phyloP scores from a whole-genome alignment of 805 yeast species.

The Hanseniaspora vineae region DNA sequence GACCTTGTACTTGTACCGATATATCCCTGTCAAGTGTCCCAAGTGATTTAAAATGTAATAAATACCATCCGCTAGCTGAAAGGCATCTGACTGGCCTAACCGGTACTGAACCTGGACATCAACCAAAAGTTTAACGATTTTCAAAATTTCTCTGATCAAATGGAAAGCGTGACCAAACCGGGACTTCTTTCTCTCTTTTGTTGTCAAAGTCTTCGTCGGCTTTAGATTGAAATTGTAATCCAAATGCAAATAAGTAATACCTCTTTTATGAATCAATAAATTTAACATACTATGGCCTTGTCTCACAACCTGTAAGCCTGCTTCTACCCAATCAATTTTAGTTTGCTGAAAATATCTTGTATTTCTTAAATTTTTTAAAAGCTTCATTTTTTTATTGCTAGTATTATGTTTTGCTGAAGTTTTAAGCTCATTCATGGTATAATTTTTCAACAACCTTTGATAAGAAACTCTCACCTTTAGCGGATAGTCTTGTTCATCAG shows the following conservation, averaged over 20 bases:
- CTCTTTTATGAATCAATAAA: slow-evolving; percentile 77
- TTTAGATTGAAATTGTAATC: slow-evolving; percentile 93
- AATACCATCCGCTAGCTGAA: slow-evolving; percentile 88
- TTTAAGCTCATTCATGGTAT: neutral
- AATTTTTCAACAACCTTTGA: slow-evolving; percentile 70
- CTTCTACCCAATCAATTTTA: slow-evolving; percentile 95
- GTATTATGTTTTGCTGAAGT: slow-evolving; percentile 13
- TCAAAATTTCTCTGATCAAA: slow-evolving; percentile 74
- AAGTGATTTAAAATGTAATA: slow-evolving; percentile 83
- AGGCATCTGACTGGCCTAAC: slow-evolving; percentile 83
- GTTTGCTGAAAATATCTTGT: slow-evolving; percentile 90
- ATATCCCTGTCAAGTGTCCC: slow-evolving; percentile 93
- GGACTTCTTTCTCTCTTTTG: slow-evolving; percentile 91
- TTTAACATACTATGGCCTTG: slow-evolving; percentile 94
- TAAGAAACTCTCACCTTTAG: slow-evolving; percentile 76
- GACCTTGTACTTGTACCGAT: slow-evolving; percentile 90
- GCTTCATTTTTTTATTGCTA: slow-evolving; percentile 15
- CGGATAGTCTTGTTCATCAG: slow-evolving; percentile 44
- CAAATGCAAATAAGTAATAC: slow-evolving; percentile 80
- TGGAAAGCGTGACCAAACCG: slow-evolving; percentile 96
- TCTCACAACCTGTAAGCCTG: slow-evolving; percentile 83
- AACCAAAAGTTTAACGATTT: slow-evolving; percentile 73
- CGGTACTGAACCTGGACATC: slow-evolving; percentile 91
- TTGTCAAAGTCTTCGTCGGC: slow-evolving; percentile 91
- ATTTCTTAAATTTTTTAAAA: slow-evolving; percentile 51